Evolutionary conservation across 306 rosid species (phyloP).

Genomic region (Phaseolus lunatus): DNA sequence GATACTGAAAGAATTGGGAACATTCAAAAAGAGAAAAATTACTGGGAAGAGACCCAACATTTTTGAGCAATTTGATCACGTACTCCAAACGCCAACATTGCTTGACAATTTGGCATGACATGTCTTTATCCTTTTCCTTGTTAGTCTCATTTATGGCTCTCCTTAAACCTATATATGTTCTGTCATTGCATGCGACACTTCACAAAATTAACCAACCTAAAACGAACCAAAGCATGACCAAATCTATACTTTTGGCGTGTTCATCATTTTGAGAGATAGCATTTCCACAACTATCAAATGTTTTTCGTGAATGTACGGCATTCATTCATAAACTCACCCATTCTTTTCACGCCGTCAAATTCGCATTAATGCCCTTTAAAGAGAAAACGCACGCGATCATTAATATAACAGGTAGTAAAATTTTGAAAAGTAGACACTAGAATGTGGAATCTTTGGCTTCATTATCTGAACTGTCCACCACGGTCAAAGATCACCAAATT

Average conservation of each 20-base stretch:
- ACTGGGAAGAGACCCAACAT: background rate
- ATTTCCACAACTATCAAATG: background rate
- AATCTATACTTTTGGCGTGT: background rate
- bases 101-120: conserved; percentile 16
- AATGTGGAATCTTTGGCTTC: background rate
- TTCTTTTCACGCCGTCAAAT: background rate
- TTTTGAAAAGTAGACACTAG: background rate
- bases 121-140: conserved; percentile 17
- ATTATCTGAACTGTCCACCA: no score
- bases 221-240: background rate
- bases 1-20: background rate
- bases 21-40: background rate
- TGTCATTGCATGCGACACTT: background rate
- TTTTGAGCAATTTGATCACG: background rate
- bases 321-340: background rate
- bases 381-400: background rate
- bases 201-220: background rate
- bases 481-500: no score
- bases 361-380: background rate
- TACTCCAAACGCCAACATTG: background rate
- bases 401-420: background rate
- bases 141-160: conserved; percentile 11
- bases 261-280: background rate
- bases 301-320: background rate
- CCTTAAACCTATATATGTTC: background rate